Conservation (phyloP, 2,329 filamentous ascomycete species). For the Penicillium sp. region DNA sequence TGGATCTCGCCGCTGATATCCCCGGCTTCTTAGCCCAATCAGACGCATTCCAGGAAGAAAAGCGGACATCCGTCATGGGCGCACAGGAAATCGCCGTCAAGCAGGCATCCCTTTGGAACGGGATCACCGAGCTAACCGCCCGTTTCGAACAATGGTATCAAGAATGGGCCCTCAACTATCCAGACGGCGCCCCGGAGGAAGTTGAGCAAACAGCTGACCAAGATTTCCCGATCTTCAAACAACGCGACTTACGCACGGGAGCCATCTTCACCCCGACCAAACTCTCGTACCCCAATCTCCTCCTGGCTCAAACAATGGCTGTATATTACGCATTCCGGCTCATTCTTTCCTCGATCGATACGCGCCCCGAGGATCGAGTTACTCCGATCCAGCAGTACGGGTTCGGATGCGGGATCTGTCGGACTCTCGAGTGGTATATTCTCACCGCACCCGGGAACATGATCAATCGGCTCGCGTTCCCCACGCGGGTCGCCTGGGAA, state of each 20-base stretch:
- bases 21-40: slow-evolving; percentile 36
- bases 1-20: slow-evolving; percentile 42
- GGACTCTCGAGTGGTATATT: slow-evolving; percentile 42
- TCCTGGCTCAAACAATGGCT: slow-evolving; percentile 43
- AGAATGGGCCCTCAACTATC: slow-evolving; percentile 36
- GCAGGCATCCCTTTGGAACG: slow-evolving; percentile 39
- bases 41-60: slow-evolving; percentile 33
- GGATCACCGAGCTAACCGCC: slow-evolving; percentile 36
- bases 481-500: slow-evolving; percentile 44
- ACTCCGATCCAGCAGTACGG: slow-evolving; percentile 37
- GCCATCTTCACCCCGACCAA: slow-evolving; percentile 33
- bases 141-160: slow-evolving; percentile 37
- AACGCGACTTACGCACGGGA: slow-evolving; percentile 40
- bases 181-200: slow-evolving; percentile 35
- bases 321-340: slow-evolving; percentile 39
- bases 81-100: slow-evolving; percentile 39
- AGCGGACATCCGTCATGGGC: slow-evolving; percentile 28
- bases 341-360: slow-evolving; percentile 40
- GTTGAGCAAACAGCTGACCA: slow-evolving; percentile 28
- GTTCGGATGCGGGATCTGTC: slow-evolving; percentile 41
- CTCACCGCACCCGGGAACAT: slow-evolving; percentile 41
- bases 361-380: slow-evolving; percentile 33
- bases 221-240: slow-evolving; percentile 38
- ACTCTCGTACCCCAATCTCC: slow-evolving; percentile 40
- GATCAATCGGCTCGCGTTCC: slow-evolving; percentile 45